Base-by-base conservation (phyloP, 306 rosid species). In the Abrus pulchellus region DNA sequence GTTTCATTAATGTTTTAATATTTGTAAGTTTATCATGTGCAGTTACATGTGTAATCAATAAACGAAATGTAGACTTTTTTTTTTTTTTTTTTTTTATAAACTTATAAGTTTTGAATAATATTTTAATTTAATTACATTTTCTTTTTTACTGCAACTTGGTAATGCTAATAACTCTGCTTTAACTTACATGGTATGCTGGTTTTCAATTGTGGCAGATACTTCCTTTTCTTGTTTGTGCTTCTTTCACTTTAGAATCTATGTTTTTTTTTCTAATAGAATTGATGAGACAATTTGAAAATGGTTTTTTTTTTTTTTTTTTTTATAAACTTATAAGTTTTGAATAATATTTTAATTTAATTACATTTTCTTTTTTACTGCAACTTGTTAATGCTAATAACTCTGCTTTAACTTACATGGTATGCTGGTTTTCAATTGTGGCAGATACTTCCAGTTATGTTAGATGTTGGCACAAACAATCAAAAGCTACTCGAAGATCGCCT, bases 401-500 rank as follows among this genome's bases (percentile, higher is more conserved):
- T 82, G 47, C 45, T 79, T 64, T 62, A 70, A 75, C 81, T 50
- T 66, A 5, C 40, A 64, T 36, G 5, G 28, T 60, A 44, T 63
- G 59, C 53, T 54, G 77, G 67, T 45, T 88, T 56, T 66, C 61
- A 28, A 77, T 62, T 86, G 28, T 66, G 62, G 55, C 92, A 93
- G 98, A 88, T 91, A 86, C 98, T 93, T 74, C 98, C 98, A 1
- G 91, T 93, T 70, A 93, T 93, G 98, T 87, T 93, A 0, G 98
- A 93, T 80, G 90, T 93, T 83, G 98, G 98, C 76, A 93, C 98
- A 40, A 93, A 93, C 90, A 93, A 93, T 67, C 85, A 87, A 81
- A 88, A 76, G 87, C 88, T 93, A 83, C 98, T 93, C 49, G 86
- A 93, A 41, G 94, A 93, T 60, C 90, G 82, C 55, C 97, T 93